Evolutionary conservation across 176 grass and related monocot genomes (phyloP).

Genomic region (Bolboschoenus planiculmis): DNA sequence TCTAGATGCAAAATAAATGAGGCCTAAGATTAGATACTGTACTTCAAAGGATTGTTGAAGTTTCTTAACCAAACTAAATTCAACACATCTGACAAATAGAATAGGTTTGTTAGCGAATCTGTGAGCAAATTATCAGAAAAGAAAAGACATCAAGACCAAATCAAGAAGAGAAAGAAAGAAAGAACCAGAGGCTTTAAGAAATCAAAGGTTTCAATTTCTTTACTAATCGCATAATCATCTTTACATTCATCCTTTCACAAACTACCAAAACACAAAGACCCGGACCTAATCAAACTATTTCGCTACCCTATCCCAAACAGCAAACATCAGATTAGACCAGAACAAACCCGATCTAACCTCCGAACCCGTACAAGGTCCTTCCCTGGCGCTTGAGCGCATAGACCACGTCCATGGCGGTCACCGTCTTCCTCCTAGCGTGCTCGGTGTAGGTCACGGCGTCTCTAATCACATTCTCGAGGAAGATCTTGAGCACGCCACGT

Average conservation of each 20-base stretch:
- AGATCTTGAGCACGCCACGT: slow-evolving; percentile 98
- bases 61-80: too few species aligned
- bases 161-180: neutral
- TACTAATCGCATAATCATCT: neutral
- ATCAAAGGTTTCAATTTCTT: neutral
- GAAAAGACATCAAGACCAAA: too few species aligned
- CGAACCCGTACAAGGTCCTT: slow-evolving; percentile 82
- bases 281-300: too few species aligned
- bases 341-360: slow-evolving; percentile 31
- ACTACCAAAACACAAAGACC: neutral
- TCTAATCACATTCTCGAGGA: slow-evolving; percentile 92
- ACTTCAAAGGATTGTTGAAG: too few species aligned
- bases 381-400: slow-evolving; percentile 93
- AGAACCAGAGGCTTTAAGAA: neutral
- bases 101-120: too few species aligned
- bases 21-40: too few species aligned
- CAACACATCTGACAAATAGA: too few species aligned
- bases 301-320: neutral
- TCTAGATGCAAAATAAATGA: too few species aligned
- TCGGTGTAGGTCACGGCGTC: slow-evolving; percentile 95
- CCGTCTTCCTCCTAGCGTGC: slow-evolving; percentile 88
- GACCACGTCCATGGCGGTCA: slow-evolving; percentile 95
- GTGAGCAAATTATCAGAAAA: too few species aligned
- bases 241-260: neutral
- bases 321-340: neutral